Percentiles rank a stretch among this genome's conserved stretches.
phyloP scores from a whole-genome alignment of 2,329 filamentous ascomycete species.

The Diplodia sapinea region DNA sequence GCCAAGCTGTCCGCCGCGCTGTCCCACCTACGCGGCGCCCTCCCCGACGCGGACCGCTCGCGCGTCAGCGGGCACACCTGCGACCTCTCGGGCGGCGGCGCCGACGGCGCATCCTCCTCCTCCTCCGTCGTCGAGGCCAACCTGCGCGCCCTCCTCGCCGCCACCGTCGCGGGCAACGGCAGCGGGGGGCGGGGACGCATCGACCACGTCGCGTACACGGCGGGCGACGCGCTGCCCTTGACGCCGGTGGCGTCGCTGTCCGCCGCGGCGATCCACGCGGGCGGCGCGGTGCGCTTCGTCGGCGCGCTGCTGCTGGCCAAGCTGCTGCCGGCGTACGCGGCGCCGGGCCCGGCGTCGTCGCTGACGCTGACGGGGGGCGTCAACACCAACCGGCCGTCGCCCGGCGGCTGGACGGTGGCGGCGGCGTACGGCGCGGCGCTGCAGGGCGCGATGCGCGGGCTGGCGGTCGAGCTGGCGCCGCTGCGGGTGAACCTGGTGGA shows the following conservation, averaged over 20 bases:
- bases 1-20: slow-evolving; percentile 57
- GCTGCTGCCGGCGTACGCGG: slow-evolving; percentile 46
- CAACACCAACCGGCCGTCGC: slow-evolving; percentile 43
- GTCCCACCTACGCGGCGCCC: slow-evolving; percentile 50
- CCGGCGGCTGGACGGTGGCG: slow-evolving; percentile 41
- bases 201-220: slow-evolving; percentile 43
- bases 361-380: slow-evolving; percentile 52
- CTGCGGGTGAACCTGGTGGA: slow-evolving; percentile 67
- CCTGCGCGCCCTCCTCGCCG: slow-evolving; percentile 40
- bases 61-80: slow-evolving; percentile 39
- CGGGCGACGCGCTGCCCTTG: slow-evolving; percentile 38
- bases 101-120: slow-evolving; percentile 33
- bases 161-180: slow-evolving; percentile 35
- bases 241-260: slow-evolving; percentile 41
- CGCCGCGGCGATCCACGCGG: slow-evolving; percentile 35
- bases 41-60: slow-evolving; percentile 42
- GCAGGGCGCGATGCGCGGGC: slow-evolving; percentile 56
- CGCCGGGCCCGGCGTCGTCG: slow-evolving; percentile 39
- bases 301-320: slow-evolving; percentile 50
- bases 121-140: slow-evolving; percentile 37
- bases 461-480: slow-evolving; percentile 68
- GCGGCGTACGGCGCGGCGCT: slow-evolving; percentile 38
- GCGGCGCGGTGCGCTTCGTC: slow-evolving; percentile 45
- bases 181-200: slow-evolving; percentile 40
- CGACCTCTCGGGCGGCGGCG: slow-evolving; percentile 37